Base-by-base conservation (phyloP, 805 yeast genomes). In the Candida corydali region DNA sequence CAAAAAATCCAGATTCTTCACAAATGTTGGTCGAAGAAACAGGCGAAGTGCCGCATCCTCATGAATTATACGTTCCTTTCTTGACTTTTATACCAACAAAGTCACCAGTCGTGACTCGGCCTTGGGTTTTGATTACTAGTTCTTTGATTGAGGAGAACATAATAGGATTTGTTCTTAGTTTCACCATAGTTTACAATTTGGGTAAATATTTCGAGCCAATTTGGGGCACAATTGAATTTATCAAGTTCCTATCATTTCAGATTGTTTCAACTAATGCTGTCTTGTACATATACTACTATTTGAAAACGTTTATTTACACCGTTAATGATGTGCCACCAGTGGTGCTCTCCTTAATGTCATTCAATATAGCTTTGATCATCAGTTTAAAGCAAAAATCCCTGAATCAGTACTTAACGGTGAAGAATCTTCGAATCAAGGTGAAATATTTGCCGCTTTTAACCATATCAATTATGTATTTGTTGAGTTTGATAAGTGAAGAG, bases 361-460 rank as follows among this genome's bases (percentile, higher is more conserved):
- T 78, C n/a, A 58, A 75, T 26, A 60, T 76, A 46, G 83, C 80
- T 1, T 73, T 77, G 38, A 56, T 81, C 18, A 82, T 81, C 3
- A 80, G 82, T 4, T 71, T 79, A 46, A 81, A 79, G 49, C 87
- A 81, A 56, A 52, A 80, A 42, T 70, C 78, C 17, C 81, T 85
- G 19, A 81, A 79, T 48, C 76, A 80, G 59, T 62, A 78, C 44
- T 53, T 76, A 45, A 57, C 65, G 32, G 59, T 75, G 38, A 75
- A 76, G 28, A 42, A 60, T 36, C 36, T 70, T 37, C 66, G 76
- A 41, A 59, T 77, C 28, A 67, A 66, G 45, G 66, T 67, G 16
- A 50, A 69, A 26, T 63, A 64, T 31, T 36, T 69, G 5, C 63
- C 73, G n/a, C 63, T 65, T 28, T 44, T 68, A 8, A 38, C 56